Percentiles rank a stretch among this genome's conserved stretches.
phyloP scores from a whole-genome alignment of 495 filamentous ascomycete genomes.

The Halenospora varia region DNA sequence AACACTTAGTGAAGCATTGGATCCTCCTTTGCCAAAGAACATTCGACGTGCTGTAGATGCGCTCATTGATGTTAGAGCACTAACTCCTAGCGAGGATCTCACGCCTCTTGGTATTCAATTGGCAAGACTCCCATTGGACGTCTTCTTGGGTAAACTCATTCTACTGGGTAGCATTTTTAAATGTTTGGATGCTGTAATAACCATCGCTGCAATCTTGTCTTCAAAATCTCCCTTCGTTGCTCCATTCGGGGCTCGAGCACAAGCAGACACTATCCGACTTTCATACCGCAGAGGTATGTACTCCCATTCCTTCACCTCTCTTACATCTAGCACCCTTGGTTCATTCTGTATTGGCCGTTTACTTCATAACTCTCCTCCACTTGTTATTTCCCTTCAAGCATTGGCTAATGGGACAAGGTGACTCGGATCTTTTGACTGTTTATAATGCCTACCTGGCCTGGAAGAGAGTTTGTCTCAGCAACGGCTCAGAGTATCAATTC shows the following conservation, averaged over 20 bases:
- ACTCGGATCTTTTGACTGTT: slow-evolving; percentile 86
- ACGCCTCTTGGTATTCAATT: slow-evolving; percentile 84
- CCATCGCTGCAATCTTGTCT: slow-evolving; percentile 86
- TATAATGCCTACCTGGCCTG: slow-evolving; percentile 92
- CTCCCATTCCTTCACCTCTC: background rate
- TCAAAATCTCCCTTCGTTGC: slow-evolving; percentile 92
- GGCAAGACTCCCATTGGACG: slow-evolving; percentile 84
- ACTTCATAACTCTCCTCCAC: background rate
- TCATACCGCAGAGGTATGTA: slow-evolving; percentile 62
- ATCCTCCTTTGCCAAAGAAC: slow-evolving; percentile 86
- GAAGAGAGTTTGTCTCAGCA: slow-evolving; percentile 70
- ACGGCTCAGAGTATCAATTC: slow-evolving; percentile 65
- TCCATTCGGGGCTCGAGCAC: slow-evolving; percentile 73
- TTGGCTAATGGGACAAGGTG: too few species aligned
- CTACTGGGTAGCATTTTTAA: slow-evolving; percentile 79
- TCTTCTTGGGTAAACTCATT: slow-evolving; percentile 90
- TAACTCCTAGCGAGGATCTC: slow-evolving; percentile 74
- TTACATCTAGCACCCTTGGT: too few species aligned
- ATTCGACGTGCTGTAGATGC: slow-evolving; percentile 89
- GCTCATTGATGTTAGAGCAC: slow-evolving; percentile 85
- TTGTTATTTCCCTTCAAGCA: too few species aligned
- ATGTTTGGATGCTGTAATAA: slow-evolving; percentile 85
- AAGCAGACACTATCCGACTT: slow-evolving; percentile 71
- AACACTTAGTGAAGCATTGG: slow-evolving; percentile 82
- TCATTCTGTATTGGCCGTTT: too few species aligned